Evolutionary conservation across 768 basidiomycete species (phyloP).

Genomic region (Inosperma sp.): DNA sequence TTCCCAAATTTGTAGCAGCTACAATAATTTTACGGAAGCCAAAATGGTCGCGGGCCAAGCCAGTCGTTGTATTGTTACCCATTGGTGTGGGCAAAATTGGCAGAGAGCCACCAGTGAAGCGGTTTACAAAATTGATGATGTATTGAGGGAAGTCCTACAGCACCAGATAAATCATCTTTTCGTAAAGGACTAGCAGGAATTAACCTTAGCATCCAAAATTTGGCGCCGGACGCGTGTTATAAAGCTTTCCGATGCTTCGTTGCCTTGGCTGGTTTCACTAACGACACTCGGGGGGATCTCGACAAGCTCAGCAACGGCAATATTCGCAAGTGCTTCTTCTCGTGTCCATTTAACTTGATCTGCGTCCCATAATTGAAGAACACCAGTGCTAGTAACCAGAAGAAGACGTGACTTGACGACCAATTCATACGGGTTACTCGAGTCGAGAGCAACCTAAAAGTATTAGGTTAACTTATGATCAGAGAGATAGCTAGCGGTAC

Average conservation of each 20-base stretch:
- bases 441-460: slow-evolving; percentile 48
- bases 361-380: slow-evolving; percentile 70
- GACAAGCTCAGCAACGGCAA: slow-evolving; percentile 63
- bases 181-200: slow-evolving; percentile 3
- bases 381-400: slow-evolving; percentile 69
- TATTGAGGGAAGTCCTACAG: slow-evolving; percentile 67
- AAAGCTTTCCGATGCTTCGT: slow-evolving; percentile 49
- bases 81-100: slow-evolving; percentile 25
- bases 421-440: slow-evolving; percentile 35
- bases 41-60: slow-evolving; percentile 67
- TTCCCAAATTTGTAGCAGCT: slow-evolving; percentile 63
- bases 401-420: slow-evolving; percentile 41
- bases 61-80: slow-evolving; percentile 23
- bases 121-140: slow-evolving; percentile 56
- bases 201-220: slow-evolving; percentile 53
- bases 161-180: neutral
- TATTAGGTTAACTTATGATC: neutral
- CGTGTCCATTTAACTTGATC: slow-evolving; percentile 64
- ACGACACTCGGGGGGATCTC: slow-evolving; percentile 64
- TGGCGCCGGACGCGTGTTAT: slow-evolving; percentile 51
- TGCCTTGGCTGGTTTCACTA: slow-evolving; percentile 30
- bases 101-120: slow-evolving; percentile 66
- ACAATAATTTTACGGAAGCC: slow-evolving; percentile 85
- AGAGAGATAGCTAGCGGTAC: slow-evolving; percentile 11
- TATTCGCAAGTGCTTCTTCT: slow-evolving; percentile 71